Evolutionary conservation across 75 land plant species (phyloP).

Genomic region (Chamaecyparis obtusa): DNA sequence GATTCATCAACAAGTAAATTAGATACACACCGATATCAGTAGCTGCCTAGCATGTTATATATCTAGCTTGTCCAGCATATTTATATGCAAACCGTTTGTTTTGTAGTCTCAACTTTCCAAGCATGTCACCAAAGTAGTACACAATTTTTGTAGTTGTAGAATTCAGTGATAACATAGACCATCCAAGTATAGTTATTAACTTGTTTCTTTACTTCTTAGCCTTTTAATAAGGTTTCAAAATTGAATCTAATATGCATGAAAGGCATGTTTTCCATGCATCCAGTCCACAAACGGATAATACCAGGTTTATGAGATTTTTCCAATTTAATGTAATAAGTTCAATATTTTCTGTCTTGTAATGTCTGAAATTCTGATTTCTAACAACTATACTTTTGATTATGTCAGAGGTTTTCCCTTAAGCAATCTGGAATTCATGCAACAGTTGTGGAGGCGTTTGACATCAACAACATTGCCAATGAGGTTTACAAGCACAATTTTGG

Average conservation of each 20-base stretch:
- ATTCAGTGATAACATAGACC: neutral
- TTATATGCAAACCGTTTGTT: neutral
- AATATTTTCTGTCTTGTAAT: neutral
- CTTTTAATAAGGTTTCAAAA: too few species aligned
- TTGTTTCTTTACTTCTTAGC: neutral
- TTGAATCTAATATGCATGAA: neutral
- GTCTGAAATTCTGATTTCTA: neutral
- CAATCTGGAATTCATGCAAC: constrained; percentile 44
- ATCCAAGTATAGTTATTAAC: neutral
- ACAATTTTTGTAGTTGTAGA: too few species aligned
- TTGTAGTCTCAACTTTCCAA: neutral
- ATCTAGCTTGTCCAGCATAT: too few species aligned
- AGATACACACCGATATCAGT: too few species aligned
- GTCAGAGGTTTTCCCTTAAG: constrained; percentile 77
- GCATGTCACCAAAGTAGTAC: neutral
- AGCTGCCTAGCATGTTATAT: too few species aligned
- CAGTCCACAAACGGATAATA: neutral
- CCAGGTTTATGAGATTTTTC: neutral
- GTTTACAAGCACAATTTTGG: constrained; percentile 90
- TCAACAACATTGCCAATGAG: constrained; percentile 86
- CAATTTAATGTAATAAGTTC: neutral
- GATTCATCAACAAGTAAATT: too few species aligned
- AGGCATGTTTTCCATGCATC: neutral
- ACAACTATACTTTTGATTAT: neutral
- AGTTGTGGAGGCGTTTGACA: constrained; percentile 90